These are phyloP conservation scores for Berberis vulgaris DNA, from an alignment of 164 flowering plant species.

Conservation along the genomic window DNA sequence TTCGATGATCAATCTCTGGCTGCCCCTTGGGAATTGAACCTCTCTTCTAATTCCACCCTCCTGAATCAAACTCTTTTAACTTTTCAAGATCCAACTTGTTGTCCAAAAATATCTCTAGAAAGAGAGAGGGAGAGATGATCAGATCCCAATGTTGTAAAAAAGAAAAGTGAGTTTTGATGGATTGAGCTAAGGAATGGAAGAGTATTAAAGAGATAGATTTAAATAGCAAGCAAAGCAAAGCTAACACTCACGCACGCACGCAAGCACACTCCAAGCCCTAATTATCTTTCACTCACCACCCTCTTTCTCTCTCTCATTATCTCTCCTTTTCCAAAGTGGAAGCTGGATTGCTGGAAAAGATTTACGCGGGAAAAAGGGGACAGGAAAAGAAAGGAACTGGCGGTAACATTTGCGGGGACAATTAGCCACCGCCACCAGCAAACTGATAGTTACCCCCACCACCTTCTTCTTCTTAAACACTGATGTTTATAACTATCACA, in stretches of 20 bases:
- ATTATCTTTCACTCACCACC: slow-evolving; percentile 10
- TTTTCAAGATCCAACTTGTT: background rate
- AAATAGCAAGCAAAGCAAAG: slow-evolving; percentile 19
- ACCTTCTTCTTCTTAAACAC: background rate
- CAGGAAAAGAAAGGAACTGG: background rate
- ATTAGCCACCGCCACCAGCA: slow-evolving; percentile 30
- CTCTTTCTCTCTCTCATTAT: slow-evolving; percentile 13
- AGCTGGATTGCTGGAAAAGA: slow-evolving; percentile 60
- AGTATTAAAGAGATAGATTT: slow-evolving; percentile 24
- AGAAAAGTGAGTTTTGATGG: too few species aligned
- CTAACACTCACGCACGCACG: slow-evolving; percentile 4
- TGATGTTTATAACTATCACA: too few species aligned
- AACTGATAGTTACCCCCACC: slow-evolving; percentile 31
- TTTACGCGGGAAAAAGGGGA: slow-evolving; percentile 21
- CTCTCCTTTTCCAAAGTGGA: slow-evolving; percentile 13
- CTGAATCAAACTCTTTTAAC: too few species aligned
- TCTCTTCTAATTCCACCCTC: too few species aligned
- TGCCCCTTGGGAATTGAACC: too few species aligned
- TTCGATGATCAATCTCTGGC: too few species aligned
- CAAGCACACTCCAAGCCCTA: slow-evolving; percentile 20
- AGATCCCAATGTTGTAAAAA: too few species aligned
- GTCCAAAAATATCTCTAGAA: slow-evolving; percentile 26
- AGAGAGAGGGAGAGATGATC: background rate
- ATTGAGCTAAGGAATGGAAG: slow-evolving; percentile 21
- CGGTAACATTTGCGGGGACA: slow-evolving; percentile 12